Percentiles rank a stretch among this genome's conserved stretches.
These are phyloP conservation scores for Vigna unguiculata DNA, from an alignment of 306 rosid genomes.

Conservation along the genomic window DNA sequence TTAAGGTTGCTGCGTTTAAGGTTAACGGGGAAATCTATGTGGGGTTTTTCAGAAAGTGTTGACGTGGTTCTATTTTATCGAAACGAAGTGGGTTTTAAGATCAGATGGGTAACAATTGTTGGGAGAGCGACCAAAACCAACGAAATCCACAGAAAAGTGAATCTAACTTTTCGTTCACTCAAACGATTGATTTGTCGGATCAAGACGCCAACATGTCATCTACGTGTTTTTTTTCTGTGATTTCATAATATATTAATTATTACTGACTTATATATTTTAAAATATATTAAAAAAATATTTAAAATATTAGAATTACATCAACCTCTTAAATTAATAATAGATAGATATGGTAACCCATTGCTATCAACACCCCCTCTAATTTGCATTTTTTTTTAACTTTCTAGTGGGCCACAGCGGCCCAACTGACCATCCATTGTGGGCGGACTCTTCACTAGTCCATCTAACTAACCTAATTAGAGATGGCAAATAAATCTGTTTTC, in stretches of 20 bases:
- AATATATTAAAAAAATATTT: too few relatives aligned
- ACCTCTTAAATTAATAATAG: neutral
- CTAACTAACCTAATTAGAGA: too few relatives aligned
- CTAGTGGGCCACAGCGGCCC: too few relatives aligned
- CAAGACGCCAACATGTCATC: neutral
- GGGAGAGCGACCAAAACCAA: neutral
- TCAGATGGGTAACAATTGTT: neutral
- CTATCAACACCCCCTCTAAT: neutral
- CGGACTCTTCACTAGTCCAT: too few relatives aligned
- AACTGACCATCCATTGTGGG: too few relatives aligned
- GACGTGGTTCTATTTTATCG: neutral
- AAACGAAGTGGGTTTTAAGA: neutral
- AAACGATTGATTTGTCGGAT: slow-evolving; percentile 20
- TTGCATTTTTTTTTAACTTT: too few relatives aligned
- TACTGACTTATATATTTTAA: too few relatives aligned
- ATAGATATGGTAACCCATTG: neutral
- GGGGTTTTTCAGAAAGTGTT: neutral
- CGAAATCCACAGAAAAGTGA: neutral
- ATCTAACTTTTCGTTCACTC: neutral
- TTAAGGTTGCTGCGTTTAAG: neutral
- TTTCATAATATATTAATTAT: too few relatives aligned
- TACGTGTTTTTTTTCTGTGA: too few relatives aligned
- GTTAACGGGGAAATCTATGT: neutral
- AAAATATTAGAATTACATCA: too few relatives aligned
- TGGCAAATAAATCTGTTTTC: too few relatives aligned